These are phyloP conservation scores for Berberis thunbergii DNA, from an alignment of 164 flowering plant species.

Conservation along the genomic window DNA sequence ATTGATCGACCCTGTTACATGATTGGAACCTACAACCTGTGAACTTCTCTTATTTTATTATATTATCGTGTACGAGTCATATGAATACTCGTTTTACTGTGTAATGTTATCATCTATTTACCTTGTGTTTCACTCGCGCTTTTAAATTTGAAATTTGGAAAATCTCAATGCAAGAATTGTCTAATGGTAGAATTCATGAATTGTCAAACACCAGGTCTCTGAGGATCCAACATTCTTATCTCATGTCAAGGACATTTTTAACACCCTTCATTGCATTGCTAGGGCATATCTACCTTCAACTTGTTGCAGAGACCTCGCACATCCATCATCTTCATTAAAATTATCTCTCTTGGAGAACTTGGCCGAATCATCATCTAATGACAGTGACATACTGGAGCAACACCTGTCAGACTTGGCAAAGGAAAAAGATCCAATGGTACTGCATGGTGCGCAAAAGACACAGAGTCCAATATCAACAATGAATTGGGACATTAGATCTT, in stretches of 20 bases:
- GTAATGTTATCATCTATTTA: no score
- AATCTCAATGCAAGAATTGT: no score
- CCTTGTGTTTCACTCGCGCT: no score
- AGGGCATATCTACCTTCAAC: constrained; percentile 9
- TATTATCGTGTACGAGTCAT: no score
- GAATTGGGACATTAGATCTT: constrained; percentile 11
- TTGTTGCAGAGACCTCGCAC: constrained; percentile 10
- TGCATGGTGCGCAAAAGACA: constrained; percentile 8
- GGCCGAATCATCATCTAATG: constrained; percentile 9
- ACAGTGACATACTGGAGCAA: background rate
- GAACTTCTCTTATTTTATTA: no score
- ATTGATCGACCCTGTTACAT: no score
- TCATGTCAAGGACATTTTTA: constrained; percentile 33
- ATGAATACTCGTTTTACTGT: no score
- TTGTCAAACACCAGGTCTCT: constrained; percentile 34
- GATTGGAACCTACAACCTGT: no score
- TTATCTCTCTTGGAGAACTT: constrained; percentile 17
- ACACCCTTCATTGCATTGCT: constrained; percentile 14
- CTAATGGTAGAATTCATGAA: no score
- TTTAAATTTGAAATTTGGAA: no score
- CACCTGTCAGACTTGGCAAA: constrained; percentile 7
- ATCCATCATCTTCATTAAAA: constrained; percentile 14
- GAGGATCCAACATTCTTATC: constrained; percentile 42
- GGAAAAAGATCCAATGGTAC: constrained; percentile 13
- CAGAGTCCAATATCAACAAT: constrained; percentile 8